Conservation (phyloP, 2,329 filamentous ascomycete species). For the Pseudogymnoascus sp. region DNA sequence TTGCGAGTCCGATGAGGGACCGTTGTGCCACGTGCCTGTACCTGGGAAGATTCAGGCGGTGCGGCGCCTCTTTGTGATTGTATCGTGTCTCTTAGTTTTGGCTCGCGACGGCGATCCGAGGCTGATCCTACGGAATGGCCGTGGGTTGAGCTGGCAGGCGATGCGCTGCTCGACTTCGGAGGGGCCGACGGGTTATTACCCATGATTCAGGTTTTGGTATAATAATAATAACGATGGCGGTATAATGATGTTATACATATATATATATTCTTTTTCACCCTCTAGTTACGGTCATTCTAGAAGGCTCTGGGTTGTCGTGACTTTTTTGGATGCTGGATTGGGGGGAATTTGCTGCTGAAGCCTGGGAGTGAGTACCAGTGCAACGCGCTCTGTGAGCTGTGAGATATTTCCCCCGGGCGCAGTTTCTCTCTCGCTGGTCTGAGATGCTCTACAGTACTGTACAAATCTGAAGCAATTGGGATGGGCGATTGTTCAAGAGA, state of each 20-base stretch:
- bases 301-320: not conserved
- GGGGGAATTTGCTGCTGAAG: not conserved
- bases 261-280: slow-evolving; percentile 2
- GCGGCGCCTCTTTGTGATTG: slow-evolving; percentile 51
- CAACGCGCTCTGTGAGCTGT: not conserved
- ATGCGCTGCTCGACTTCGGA: slow-evolving; percentile 16
- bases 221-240: not conserved
- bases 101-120: slow-evolving; percentile 33
- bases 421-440: not conserved
- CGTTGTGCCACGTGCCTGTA: slow-evolving; percentile 42
- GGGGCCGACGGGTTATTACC: slow-evolving; percentile 39
- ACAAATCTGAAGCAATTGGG: slow-evolving; percentile 7
- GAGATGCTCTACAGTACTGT: slow-evolving; percentile 4
- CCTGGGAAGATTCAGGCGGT: slow-evolving; percentile 56
- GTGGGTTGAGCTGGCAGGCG: slow-evolving; percentile 27
- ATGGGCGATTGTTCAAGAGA: not conserved
- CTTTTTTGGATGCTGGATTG: not conserved
- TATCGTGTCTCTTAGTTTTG: slow-evolving; percentile 49
- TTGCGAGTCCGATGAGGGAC: slow-evolving; percentile 13
- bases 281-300: slow-evolving; percentile 12
- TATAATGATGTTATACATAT: slow-evolving; percentile 8
- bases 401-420: not conserved
- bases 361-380: slow-evolving; percentile 3
- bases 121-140: slow-evolving; percentile 23
- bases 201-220: slow-evolving; percentile 30